Conservation (phyloP, 2,329 filamentous ascomycete species). For the Beauveria sp. region DNA sequence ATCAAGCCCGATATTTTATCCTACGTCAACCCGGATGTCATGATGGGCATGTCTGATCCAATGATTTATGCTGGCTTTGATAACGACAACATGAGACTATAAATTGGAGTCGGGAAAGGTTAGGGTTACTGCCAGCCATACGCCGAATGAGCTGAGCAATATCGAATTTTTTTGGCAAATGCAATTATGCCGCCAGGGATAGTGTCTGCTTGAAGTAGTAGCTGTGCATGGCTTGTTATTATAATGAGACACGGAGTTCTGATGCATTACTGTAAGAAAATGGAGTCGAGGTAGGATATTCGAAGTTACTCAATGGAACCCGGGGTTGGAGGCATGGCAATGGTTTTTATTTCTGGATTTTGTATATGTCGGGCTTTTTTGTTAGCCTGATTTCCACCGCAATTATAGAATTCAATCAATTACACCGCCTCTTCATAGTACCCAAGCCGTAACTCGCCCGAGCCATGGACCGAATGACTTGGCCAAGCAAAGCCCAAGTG, state of each 20-base stretch:
- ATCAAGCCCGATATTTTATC: constrained; percentile 49
- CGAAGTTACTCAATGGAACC: background rate
- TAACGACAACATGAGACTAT: constrained; percentile 35
- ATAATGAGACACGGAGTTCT: background rate
- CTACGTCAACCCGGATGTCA: constrained; percentile 44
- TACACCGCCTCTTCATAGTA: too few species aligned
- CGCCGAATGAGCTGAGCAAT: background rate
- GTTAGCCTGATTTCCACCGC: background rate
- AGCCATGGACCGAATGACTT: too few species aligned
- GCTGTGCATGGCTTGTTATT: background rate
- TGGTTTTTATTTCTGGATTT: background rate
- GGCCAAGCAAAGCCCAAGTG: too few species aligned
- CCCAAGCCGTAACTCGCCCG: too few species aligned
- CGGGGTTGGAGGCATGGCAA: background rate
- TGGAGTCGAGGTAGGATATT: background rate
- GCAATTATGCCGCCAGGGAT: background rate
- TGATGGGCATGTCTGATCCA: constrained; percentile 50
- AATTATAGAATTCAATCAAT: background rate
- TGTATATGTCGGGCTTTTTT: background rate
- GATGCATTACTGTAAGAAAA: background rate
- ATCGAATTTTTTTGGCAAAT: background rate
- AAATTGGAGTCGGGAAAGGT: constrained; percentile 8
- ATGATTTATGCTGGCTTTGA: constrained; percentile 51
- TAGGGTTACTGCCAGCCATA: background rate
- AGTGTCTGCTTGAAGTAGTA: background rate